Evolutionary conservation across 139 green algal genomes (phyloP), one percentile per base, ranked within the genome.

Genomic region (Micromonas commoda): DNA sequence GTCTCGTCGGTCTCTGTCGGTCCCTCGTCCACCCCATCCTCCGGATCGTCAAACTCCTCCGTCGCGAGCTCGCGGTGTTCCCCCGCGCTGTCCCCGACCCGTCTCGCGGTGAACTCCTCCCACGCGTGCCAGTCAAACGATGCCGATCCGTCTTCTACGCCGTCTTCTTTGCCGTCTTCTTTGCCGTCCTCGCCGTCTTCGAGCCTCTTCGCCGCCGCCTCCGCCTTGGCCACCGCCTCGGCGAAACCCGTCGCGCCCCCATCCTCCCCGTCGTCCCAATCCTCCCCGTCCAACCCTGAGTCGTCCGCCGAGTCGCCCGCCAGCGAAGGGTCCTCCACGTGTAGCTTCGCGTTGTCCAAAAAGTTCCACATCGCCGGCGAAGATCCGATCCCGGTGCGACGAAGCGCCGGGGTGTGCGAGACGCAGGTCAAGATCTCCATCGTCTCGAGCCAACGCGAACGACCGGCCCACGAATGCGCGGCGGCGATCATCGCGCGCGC

Each of bases 341-440:
- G 61, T 13, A 64, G 31, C 73, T 79, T 79, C 3, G 35, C 73
- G 32, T 79, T 79, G 61, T 79, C 73, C 29, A 79, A 29, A 31
- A 79, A 34, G 52, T 79, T 79, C 73, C 73, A 79, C 54, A 79
- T 70, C 54, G n/a, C 24, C 54, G 28, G 54, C 23, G 54, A 72
- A 19, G 31, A 57, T 13, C 57, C 73, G 19, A 29, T 51, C 19
- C 54, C 54, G 26, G 73, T 79, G 6, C 33, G 60, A 20, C 61
- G 60, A 28, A 79, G 60, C 13, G n/a, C 24, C 23, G 57, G 26
- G 32, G 73, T 79, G 19, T 64, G 19, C 28, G 16, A 4, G 16
- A 79, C 28, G 32, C 31, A 45, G 57, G 60, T 28, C 2, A 77
- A 28, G 19, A 69, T 51, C 31, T 51, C 26, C 29, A 77, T 57